Evolutionary conservation across 2,329 filamentous ascomycete genomes (phyloP).

Genomic region (Beauveria pseudobassiana): DNA sequence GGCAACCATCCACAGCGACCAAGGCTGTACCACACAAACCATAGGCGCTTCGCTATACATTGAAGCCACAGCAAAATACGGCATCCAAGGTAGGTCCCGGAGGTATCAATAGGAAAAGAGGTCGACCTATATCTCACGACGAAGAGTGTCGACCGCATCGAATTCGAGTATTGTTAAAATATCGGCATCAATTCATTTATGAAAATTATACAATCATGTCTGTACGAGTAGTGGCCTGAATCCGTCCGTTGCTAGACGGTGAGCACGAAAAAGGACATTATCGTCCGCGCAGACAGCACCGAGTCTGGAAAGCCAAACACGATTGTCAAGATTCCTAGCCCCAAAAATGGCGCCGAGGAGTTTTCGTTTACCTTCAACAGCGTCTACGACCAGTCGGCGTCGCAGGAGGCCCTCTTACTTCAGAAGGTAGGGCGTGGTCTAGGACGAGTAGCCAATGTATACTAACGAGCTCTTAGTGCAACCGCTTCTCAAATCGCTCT

Average conservation of each 20-base stretch:
- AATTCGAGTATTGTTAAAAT: not conserved
- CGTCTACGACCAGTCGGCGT: conserved; percentile 73
- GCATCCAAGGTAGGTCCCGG: conserved; percentile 9
- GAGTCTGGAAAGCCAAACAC: conserved; percentile 55
- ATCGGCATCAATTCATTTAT: conserved; percentile 12
- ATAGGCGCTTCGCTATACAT: not conserved
- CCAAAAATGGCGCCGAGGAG: conserved; percentile 84
- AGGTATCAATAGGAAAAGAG: not conserved
- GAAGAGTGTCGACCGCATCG: not conserved
- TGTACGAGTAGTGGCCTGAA: conserved; percentile 82
- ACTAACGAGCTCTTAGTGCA: conserved; percentile 50
- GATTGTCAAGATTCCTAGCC: conserved; percentile 83
- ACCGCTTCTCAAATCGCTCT: conserved; percentile 84
- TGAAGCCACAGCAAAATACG: conserved; percentile 9
- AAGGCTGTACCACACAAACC: not conserved
- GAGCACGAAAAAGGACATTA: conserved; percentile 81
- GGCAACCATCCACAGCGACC: not conserved
- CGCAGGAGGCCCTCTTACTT: conserved; percentile 85
- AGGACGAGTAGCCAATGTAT: not conserved
- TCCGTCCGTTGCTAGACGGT: conserved; percentile 78
- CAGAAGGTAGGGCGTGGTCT: conserved; percentile 58
- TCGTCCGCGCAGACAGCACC: conserved; percentile 61
- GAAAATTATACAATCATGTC: conserved; percentile 37
- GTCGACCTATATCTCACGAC: not conserved
- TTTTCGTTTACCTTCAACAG: conserved; percentile 93